Conservation (phyloP, 176 grass and related monocot species). For the Rhipidocladum racemiflorum region DNA sequence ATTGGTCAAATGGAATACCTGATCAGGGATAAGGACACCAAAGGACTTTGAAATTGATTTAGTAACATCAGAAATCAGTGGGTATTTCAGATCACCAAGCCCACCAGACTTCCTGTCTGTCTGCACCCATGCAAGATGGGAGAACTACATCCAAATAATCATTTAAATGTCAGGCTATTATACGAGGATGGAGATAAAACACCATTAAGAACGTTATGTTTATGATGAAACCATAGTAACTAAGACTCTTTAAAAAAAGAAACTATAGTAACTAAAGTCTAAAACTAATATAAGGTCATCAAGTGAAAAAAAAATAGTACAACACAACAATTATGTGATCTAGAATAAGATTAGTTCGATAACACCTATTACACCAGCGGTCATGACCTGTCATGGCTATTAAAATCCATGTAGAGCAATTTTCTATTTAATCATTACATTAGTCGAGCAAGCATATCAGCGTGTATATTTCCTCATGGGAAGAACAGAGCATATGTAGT, state of each 20-base stretch:
- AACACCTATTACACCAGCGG: background rate
- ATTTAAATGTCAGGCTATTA: background rate
- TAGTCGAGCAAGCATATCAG: background rate
- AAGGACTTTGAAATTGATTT: constrained; percentile 74
- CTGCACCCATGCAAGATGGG: constrained; percentile 85
- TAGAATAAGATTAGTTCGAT: background rate
- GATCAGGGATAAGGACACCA: constrained; percentile 62
- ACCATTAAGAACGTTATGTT: background rate
- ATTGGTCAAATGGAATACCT: constrained; percentile 37
- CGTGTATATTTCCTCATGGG: background rate
- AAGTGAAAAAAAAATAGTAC: constrained; percentile 5
- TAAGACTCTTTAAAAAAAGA: background rate
- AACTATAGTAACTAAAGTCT: background rate
- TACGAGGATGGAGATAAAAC: background rate
- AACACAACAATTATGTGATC: background rate
- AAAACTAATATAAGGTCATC: background rate
- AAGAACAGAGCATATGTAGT: background rate
- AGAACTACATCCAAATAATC: constrained; percentile 59
- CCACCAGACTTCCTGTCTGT: constrained; percentile 79
- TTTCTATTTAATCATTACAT: background rate
- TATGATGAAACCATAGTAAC: background rate
- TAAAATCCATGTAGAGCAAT: background rate
- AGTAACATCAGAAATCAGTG: constrained; percentile 67
- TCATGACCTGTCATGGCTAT: background rate
- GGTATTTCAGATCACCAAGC: constrained; percentile 77